These are phyloP conservation scores for Plasmodium gaboni DNA, from an alignment of 169 alveolate species.

Conservation along the genomic window DNA sequence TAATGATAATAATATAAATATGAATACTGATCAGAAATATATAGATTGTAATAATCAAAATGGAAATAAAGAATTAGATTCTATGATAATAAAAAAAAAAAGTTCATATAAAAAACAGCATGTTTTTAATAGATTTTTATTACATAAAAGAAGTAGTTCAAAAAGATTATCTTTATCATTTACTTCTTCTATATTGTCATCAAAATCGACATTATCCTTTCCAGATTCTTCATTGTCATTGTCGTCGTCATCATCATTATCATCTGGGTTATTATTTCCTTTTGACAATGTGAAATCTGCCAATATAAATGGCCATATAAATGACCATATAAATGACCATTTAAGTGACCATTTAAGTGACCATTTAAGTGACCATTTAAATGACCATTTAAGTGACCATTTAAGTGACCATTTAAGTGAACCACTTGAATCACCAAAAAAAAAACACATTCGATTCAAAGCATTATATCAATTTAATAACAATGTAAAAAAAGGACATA, in stretches of 20 bases:
- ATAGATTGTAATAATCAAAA: neutral
- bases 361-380: too few species aligned
- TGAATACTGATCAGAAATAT: neutral
- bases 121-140: neutral
- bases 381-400: too few species aligned
- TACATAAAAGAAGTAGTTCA: slow-evolving; percentile 7
- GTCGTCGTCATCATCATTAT: neutral
- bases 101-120: neutral
- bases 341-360: too few species aligned
- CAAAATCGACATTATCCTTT: slow-evolving; percentile 1
- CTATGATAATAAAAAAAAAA: neutral
- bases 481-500: neutral
- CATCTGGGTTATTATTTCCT: neutral
- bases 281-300: neutral
- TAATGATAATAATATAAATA: neutral
- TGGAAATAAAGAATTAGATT: neutral
- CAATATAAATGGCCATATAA: too few species aligned
- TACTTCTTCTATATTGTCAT: neutral
- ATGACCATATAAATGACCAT: too few species aligned
- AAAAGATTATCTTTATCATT: neutral
- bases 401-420: too few species aligned
- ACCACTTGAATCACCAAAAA: too few species aligned
- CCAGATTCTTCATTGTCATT: slow-evolving; percentile 3
- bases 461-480: too few species aligned
- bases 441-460: too few species aligned